A percentile compares a stretch with the other conserved stretches of the same genome.
Evolutionary conservation across 2,329 filamentous ascomycete genomes (phyloP).

Genomic region (Sporothrix mexicana): DNA sequence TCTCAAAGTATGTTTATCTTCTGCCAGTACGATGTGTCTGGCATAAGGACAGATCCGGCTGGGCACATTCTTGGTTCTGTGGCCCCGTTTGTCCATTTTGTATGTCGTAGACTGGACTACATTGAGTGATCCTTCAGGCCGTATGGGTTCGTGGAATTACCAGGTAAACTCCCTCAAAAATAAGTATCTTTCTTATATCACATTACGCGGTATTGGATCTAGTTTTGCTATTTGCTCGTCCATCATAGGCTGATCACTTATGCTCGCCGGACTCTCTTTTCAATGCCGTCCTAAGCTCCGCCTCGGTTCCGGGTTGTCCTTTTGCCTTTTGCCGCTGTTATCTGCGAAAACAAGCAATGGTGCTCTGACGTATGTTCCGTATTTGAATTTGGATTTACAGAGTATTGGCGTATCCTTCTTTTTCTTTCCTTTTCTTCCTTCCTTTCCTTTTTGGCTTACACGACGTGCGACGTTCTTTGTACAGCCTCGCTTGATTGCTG

Average conservation of each 20-base stretch:
- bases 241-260: background rate
- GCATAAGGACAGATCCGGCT: too few relatives aligned
- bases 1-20: too few relatives aligned
- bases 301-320: background rate
- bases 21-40: too few relatives aligned
- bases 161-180: background rate
- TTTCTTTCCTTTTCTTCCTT: background rate
- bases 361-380: too few relatives aligned
- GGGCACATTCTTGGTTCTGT: background rate
- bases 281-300: constrained; percentile 12
- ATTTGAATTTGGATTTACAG: too few relatives aligned
- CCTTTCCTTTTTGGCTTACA: background rate
- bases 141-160: background rate
- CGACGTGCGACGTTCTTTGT: background rate
- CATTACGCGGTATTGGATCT: too few relatives aligned
- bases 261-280: background rate
- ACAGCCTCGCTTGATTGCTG: background rate
- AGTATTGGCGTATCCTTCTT: background rate
- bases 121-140: background rate
- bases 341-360: too few relatives aligned
- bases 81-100: background rate
- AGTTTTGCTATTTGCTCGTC: background rate
- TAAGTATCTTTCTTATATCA: background rate
- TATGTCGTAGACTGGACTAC: background rate
- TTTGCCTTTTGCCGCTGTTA: background rate